These are phyloP conservation scores for Umbilicaria muhlenbergii DNA, from an alignment of 495 filamentous ascomycete genomes.

Conservation along the genomic window DNA sequence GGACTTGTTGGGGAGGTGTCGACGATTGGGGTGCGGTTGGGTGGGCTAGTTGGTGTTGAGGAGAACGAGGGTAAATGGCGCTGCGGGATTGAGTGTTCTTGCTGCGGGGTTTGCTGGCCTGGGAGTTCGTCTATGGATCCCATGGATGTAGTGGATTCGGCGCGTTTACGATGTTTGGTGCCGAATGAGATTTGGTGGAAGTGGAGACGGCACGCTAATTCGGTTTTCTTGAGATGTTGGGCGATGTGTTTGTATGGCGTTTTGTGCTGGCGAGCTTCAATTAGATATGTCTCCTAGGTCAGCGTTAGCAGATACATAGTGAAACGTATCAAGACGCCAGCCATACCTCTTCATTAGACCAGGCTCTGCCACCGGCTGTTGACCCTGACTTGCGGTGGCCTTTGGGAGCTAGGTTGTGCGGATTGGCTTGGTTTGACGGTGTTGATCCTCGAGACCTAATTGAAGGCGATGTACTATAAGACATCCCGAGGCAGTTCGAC, in stretches of 20 bases:
- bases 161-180: slow-evolving; percentile 55
- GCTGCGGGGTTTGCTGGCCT: slow-evolving; percentile 14
- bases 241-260: slow-evolving; percentile 86
- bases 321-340: too few relatives aligned
- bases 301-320: neutral
- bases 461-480: too few relatives aligned
- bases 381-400: slow-evolving; percentile 43
- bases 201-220: slow-evolving; percentile 70
- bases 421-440: too few relatives aligned
- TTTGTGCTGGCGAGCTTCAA: slow-evolving; percentile 69
- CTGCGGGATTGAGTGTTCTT: slow-evolving; percentile 12
- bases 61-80: slow-evolving; percentile 19
- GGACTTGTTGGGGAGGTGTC: slow-evolving; percentile 10
- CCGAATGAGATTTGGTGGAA: slow-evolving; percentile 75
- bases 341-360: slow-evolving; percentile 64
- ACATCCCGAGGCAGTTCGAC: too few relatives aligned
- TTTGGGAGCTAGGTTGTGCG: slow-evolving; percentile 6
- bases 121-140: slow-evolving; percentile 10
- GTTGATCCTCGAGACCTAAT: too few relatives aligned
- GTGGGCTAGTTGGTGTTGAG: slow-evolving; percentile 31
- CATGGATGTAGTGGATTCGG: slow-evolving; percentile 41
- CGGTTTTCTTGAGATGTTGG: slow-evolving; percentile 68
- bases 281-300: slow-evolving; percentile 61
- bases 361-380: slow-evolving; percentile 56
- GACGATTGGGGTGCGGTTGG: slow-evolving; percentile 13